Percentiles rank a stretch among this genome's conserved stretches.
These are phyloP conservation scores for Yamadazyma kitorensis DNA, from an alignment of 805 yeast genomes.

Conservation along the genomic window DNA sequence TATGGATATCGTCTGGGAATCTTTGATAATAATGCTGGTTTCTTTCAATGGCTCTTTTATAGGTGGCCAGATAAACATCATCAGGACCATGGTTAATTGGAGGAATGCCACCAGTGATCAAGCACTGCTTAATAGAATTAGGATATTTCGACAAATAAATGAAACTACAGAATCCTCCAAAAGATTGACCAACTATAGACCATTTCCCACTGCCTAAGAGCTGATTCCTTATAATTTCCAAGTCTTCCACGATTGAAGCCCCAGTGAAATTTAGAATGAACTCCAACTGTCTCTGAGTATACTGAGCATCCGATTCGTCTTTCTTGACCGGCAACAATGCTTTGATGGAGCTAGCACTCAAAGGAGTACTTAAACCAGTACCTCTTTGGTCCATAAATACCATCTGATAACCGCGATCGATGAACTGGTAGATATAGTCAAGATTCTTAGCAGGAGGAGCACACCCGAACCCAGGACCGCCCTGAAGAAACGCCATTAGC, in stretches of 20 bases:
- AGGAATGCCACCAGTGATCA: slow-evolving; percentile 60
- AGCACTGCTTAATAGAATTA: slow-evolving; percentile 37
- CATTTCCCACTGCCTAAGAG: slow-evolving; percentile 40
- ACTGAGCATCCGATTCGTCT: slow-evolving; percentile 15
- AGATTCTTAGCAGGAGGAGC: slow-evolving; percentile 34
- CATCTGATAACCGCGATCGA: slow-evolving; percentile 42
- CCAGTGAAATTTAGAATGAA: slow-evolving; percentile 49
- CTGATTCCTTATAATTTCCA: slow-evolving; percentile 42
- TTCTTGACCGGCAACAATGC: slow-evolving; percentile 11
- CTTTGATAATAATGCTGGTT: slow-evolving; percentile 46
- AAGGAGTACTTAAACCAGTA: slow-evolving; percentile 52
- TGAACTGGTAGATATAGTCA: slow-evolving; percentile 23
- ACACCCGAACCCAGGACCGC: slow-evolving; percentile 55
- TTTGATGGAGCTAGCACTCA: slow-evolving; percentile 33
- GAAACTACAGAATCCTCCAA: slow-evolving; percentile 52
- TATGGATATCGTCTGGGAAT: slow-evolving; percentile 45
- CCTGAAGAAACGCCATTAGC: slow-evolving; percentile 45
- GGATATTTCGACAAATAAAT: slow-evolving; percentile 49
- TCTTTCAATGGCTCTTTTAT: slow-evolving; percentile 44
- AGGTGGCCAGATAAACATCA: slow-evolving; percentile 49
- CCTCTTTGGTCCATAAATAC: slow-evolving; percentile 58
- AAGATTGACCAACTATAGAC: slow-evolving; percentile 55
- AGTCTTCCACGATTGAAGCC: slow-evolving; percentile 50
- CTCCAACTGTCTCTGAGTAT: slow-evolving; percentile 27
- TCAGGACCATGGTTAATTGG: slow-evolving; percentile 45